phyloP scores from a whole-genome alignment of 495 filamentous ascomycete genomes.

The Chaetomium fimeti region DNA sequence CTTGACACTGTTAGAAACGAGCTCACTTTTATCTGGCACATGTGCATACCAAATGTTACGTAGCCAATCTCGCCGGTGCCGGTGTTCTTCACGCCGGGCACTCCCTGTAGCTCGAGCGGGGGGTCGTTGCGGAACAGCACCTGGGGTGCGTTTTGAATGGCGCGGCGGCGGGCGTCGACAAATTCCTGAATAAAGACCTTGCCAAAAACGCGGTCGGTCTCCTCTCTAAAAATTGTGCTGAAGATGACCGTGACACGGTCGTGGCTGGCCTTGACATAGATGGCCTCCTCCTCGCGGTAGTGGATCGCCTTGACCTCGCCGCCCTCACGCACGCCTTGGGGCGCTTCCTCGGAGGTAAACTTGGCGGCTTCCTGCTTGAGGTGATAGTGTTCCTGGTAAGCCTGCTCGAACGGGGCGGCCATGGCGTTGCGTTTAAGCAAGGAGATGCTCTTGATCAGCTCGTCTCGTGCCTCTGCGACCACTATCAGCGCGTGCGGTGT shows the following conservation, averaged over 20 bases:
- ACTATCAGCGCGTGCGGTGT: conserved; percentile 17
- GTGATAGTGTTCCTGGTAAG: conserved; percentile 86
- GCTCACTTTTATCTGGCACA: too few species aligned
- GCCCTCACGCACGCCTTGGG: conserved; percentile 80
- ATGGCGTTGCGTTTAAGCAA: conserved; percentile 95
- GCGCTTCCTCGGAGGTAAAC: conserved; percentile 86
- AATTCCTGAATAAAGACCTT: conserved; percentile 96
- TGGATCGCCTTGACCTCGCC: conserved; percentile 95
- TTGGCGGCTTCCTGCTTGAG: conserved; percentile 83
- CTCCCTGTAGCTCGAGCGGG: conserved; percentile 81
- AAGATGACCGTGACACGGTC: conserved; percentile 98
- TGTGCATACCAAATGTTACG: conserved; percentile 85
- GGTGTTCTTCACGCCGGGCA: conserved; percentile 73
- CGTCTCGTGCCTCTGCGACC: conserved; percentile 68
- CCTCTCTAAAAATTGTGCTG: conserved; percentile 95
- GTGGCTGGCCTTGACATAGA: conserved; percentile 96
- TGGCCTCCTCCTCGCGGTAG: conserved; percentile 98
- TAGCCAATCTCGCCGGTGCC: conserved; percentile 86
- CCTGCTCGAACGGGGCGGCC: conserved; percentile 95
- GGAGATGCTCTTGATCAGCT: conserved; percentile 78
- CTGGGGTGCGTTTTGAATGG: conserved; percentile 96
- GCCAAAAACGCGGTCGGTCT: conserved; percentile 94
- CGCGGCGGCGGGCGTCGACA: conserved; percentile 88
- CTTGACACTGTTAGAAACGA: conserved; percentile 47
- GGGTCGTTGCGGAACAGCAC: conserved; percentile 96